Conservation (phyloP, 208 protist genomes). For the Trypanosoma cruzi region DNA sequence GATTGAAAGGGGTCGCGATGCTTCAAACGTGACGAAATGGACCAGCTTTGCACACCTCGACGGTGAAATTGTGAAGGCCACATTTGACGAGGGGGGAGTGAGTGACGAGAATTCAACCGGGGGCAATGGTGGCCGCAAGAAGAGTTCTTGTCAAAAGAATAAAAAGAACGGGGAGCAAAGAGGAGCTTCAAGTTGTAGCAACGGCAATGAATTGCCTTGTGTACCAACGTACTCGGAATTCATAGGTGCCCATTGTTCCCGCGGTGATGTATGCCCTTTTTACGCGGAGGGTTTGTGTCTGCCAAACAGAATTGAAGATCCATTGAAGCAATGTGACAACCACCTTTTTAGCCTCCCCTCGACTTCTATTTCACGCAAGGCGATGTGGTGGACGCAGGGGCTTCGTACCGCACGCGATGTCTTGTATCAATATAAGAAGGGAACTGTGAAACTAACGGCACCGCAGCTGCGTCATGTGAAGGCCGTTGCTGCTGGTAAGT, state of each 20-base stretch:
- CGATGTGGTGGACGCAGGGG: conserved; percentile 77
- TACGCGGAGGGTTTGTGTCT: conserved; percentile 86
- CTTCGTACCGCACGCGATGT: conserved; percentile 76
- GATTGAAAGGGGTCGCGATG: conserved; percentile 40
- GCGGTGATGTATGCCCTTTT: conserved; percentile 78
- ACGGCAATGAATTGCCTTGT: conserved; percentile 1
- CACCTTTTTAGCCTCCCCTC: conserved; percentile 89
- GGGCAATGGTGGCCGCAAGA: conserved; percentile 10
- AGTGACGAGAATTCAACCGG: background rate
- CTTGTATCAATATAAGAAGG: conserved; percentile 56
- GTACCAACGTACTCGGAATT: conserved; percentile 55
- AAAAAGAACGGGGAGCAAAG: conserved; percentile 14
- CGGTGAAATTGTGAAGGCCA: conserved; percentile 22
- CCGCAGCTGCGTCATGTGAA: conserved; percentile 85
- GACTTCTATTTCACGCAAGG: conserved; percentile 67
- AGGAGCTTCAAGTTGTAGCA: background rate
- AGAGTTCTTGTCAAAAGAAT: conserved; percentile 15
- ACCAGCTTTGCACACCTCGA: conserved; percentile 33
- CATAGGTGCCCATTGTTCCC: conserved; percentile 71
- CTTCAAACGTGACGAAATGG: conserved; percentile 39
- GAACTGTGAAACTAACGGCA: conserved; percentile 69
- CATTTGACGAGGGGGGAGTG: conserved; percentile 24
- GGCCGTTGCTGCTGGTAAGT: conserved; percentile 53
- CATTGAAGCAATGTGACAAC: conserved; percentile 63
- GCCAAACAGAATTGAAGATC: conserved; percentile 66